These are phyloP conservation scores for Fraxinus xanthoxyloides DNA, from an alignment of 305 asterid species.

Conservation along the genomic window DNA sequence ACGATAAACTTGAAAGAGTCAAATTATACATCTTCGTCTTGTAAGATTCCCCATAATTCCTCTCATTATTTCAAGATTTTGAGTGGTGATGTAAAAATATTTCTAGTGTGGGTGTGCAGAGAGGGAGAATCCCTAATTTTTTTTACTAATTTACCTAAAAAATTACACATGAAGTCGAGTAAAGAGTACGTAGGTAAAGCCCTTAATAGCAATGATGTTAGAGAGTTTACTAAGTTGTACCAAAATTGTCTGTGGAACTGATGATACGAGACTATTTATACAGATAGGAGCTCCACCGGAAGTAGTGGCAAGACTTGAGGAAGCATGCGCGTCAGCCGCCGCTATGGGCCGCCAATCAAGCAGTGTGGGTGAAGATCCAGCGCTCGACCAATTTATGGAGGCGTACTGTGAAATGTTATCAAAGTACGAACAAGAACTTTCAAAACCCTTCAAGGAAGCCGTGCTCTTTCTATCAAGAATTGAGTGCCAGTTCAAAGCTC, in stretches of 20 bases:
- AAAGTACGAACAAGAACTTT: slow-evolving; percentile 82
- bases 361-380: slow-evolving; percentile 81
- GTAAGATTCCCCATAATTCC: neutral
- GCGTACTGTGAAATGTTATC: slow-evolving; percentile 94
- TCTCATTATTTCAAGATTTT: neutral
- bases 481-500: slow-evolving; percentile 77
- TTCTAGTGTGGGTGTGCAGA: neutral
- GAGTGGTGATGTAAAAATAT: neutral
- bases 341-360: slow-evolving; percentile 36
- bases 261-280: neutral
- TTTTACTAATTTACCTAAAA: neutral
- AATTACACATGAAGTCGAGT: neutral
- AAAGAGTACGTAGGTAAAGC: neutral
- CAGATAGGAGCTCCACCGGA: slow-evolving; percentile 99
- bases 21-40: neutral
- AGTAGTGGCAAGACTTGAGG: slow-evolving; percentile 83
- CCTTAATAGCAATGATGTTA: neutral
- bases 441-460: slow-evolving; percentile 93
- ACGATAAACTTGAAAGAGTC: neutral
- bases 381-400: slow-evolving; percentile 94
- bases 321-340: slow-evolving; percentile 67
- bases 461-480: slow-evolving; percentile 84
- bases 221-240: neutral
- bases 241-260: neutral
- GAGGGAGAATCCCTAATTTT: neutral